Base-by-base conservation (phyloP, 2,329 filamentous ascomycete genomes). In the Neoascochyta sp. region DNA sequence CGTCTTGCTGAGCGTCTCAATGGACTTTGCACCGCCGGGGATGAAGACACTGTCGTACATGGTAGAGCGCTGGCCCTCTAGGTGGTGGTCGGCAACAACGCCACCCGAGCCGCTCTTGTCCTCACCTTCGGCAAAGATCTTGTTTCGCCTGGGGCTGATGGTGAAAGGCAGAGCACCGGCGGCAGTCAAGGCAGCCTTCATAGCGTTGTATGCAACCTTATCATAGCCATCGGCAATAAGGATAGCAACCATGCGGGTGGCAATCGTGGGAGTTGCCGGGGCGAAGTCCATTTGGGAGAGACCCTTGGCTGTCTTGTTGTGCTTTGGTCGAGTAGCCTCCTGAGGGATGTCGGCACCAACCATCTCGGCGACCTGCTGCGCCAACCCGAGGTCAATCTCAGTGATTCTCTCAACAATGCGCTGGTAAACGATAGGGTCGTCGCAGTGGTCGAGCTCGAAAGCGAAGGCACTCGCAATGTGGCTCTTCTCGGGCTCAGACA, bases 11-110 rank as follows among this genome's bases (percentile, higher is more conserved):
- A 92, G 73, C 0, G 76, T 78, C 29, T 74, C 66, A 24, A 84
- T 64, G 1, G 78, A 76, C 34, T 80, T 69, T 0, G 72, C 67
- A 1, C 86, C 86, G 1, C 84, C 84, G 1, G 85, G 85, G 3
- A 93, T 66, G 52, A 87, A 88, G 16, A 89, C 54, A 1, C 83
- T 80, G 54, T 92, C 86, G 42, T 90, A 90, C 71, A 92, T 78
- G 19, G 82, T 86, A 16, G 80, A 86, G 10, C 86, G 76, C 74
- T 83, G 80, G 1, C 83, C 86, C 46, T 89, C 82, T 27, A 90
- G 76, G 54, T 89, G 83, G 54, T 92, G 84, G 46, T 88, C 81
- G 0, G 86, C 80, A 14, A 75, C 63, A 0, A 84, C 64, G 4
- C 77, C 78, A 32, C 72, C 72, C 21, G 68, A 64, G 3, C 62